phyloP scores from a whole-genome alignment of 2,329 filamentous ascomycete genomes.

The Chrysoporthe deuterocubensis region DNA sequence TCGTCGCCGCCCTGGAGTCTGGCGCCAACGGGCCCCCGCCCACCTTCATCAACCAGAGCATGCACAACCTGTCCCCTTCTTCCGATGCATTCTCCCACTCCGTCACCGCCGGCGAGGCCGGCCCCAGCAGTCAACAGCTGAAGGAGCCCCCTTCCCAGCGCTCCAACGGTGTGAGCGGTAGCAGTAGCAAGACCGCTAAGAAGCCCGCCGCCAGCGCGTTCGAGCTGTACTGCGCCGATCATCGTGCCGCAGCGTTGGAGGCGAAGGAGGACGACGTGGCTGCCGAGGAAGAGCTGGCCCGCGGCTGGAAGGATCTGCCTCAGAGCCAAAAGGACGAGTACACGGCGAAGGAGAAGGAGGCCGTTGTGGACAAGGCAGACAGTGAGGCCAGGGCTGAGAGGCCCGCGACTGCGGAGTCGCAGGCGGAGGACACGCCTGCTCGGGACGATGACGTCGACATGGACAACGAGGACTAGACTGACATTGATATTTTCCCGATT shows the following conservation, averaged over 20 bases:
- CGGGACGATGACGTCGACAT: slow-evolving; percentile 57
- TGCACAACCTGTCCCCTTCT: slow-evolving; percentile 51
- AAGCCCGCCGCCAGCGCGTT: slow-evolving; percentile 53
- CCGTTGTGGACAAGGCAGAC: slow-evolving; percentile 26
- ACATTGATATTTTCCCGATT: too few species aligned
- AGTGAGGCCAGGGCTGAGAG: slow-evolving; percentile 14
- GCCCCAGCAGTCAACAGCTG: slow-evolving; percentile 31
- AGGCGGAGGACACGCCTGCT: slow-evolving; percentile 35
- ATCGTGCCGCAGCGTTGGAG: slow-evolving; percentile 46
- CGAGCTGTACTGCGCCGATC: slow-evolving; percentile 59
- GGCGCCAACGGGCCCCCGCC: slow-evolving; percentile 40
- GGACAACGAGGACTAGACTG: slow-evolving; percentile 45
- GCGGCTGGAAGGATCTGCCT: slow-evolving; percentile 58
- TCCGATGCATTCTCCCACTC: slow-evolving; percentile 58
- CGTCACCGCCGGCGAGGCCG: slow-evolving; percentile 44
- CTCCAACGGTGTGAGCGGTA: slow-evolving; percentile 44
- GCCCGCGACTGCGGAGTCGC: slow-evolving; percentile 20
- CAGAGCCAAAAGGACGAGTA: slow-evolving; percentile 55
- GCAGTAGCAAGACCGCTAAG: slow-evolving; percentile 41
- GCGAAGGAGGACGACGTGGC: slow-evolving; percentile 49
- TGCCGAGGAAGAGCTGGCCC: slow-evolving; percentile 59
- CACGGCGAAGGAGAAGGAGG: slow-evolving; percentile 39
- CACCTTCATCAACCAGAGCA: slow-evolving; percentile 52
- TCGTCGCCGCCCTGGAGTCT: slow-evolving; percentile 42
- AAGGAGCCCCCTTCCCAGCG: slow-evolving; percentile 31